Base-by-base conservation (phyloP, 306 rosid species). In the Fragaria vesca region DNA sequence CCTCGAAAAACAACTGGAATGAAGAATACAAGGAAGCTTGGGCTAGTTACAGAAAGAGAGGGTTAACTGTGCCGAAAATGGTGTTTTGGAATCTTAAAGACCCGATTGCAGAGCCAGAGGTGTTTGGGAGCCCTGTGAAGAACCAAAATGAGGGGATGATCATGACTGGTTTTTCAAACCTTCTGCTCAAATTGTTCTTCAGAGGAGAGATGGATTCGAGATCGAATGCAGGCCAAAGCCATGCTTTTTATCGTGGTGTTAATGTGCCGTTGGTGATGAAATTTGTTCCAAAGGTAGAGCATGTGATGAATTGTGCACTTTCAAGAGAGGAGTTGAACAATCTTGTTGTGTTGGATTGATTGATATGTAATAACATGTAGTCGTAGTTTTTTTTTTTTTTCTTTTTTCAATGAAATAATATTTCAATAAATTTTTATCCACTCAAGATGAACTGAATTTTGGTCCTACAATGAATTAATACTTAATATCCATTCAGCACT, bases 91-190 rank as follows among this genome's bases (percentile, higher is more conserved):
- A 69, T 69, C 73, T 69, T 0, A 21, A 13, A 38, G 73, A 17
- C 16, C 8, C 24, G 10, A 13, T 24, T 24, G 55, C 6, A 6
- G 55, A 21, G 73, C 36, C 40, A 6, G 21, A 45, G 57, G 42
- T 69, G 28, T 43, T 24, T 46, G 16, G 30, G 48, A 45, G 38
- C 8, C 42, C 73, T 12, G 12, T 69, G 73, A 24, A 46, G 73
- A 24, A 69, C 40, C 73, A 13, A 1, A 46, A 69, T 43, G 73
- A 28, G 12, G 73, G 73, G 18, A 15, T 69, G 2, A 46, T 46
- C 28, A 11, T 69, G 47, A 21, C 36, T n/a, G 73, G 73, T 18
- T 69, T 69, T 69, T 69, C 73, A 11, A 9, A 45, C 73, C 47
- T 11, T 43, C 34, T 69, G 36, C 73, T 45, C n/a, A 12, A 16